phyloP scores from a whole-genome alignment of 2,329 filamentous ascomycete genomes.

The Aspergillus cejpii region DNA sequence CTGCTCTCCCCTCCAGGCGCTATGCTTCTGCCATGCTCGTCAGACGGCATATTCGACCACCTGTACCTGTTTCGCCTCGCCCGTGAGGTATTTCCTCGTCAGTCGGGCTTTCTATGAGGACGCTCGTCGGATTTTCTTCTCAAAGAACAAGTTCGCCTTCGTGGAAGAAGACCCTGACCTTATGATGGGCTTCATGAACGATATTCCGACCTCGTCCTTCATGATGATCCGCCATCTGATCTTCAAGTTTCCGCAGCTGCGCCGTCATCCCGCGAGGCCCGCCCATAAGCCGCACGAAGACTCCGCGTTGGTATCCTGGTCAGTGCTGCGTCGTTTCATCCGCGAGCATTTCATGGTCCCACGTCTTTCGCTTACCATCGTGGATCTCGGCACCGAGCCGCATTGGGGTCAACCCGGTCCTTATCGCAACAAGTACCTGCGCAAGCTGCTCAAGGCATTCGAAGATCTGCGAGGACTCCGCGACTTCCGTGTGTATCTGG shows the following conservation, averaged over 20 bases:
- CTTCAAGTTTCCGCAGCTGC: conserved; percentile 17
- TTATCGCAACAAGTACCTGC: conserved; percentile 14
- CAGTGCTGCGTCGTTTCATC: conserved; percentile 24
- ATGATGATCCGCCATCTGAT: conserved; percentile 17
- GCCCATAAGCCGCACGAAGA: conserved; percentile 7
- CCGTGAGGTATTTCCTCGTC: conserved; percentile 22
- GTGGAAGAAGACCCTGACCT: conserved; percentile 20
- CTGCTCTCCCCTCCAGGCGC: conserved; percentile 16
- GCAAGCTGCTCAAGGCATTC: conserved; percentile 17
- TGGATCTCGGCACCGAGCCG: conserved; percentile 15
- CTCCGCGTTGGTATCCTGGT: conserved; percentile 15
- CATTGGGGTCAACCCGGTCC: neutral
- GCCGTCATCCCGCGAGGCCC: conserved; percentile 6
- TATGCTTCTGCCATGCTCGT: conserved; percentile 19
- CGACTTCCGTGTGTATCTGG: conserved; percentile 17
- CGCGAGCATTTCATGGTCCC: conserved; percentile 22
- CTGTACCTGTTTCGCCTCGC: conserved; percentile 21
- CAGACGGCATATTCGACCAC: conserved; percentile 21
- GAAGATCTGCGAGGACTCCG: conserved; percentile 14
- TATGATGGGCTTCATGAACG: conserved; percentile 17
- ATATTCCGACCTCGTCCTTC: conserved; percentile 16
- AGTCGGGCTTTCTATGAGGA: conserved; percentile 19
- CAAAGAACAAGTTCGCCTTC: conserved; percentile 18
- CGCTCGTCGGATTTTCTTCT: conserved; percentile 18
- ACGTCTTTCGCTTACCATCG: conserved; percentile 16